Evolutionary conservation across 345 rosid genomes (phyloP).

Genomic region (Gynandropsis gynandra): DNA sequence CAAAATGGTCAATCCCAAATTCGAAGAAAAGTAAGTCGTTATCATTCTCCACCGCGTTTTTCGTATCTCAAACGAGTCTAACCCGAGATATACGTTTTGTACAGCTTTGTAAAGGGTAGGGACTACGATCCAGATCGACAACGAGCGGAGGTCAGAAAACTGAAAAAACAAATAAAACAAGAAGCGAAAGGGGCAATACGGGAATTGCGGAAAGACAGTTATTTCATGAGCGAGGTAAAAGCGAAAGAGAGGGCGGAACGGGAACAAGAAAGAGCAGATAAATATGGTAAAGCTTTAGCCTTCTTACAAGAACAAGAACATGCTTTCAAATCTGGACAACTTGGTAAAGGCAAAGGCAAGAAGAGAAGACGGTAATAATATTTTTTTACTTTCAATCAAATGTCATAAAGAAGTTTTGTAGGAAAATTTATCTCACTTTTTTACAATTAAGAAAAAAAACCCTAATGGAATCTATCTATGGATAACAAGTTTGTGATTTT

Average conservation of each 20-base stretch:
- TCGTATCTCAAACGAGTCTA: too few species aligned
- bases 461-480: too few species aligned
- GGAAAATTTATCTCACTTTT: too few species aligned
- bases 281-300: constrained; percentile 58
- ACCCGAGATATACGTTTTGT: constrained; percentile 24
- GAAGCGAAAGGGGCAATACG: constrained; percentile 76
- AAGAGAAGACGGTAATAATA: constrained; percentile 27
- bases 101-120: constrained; percentile 82
- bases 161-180: constrained; percentile 43
- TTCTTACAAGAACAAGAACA: constrained; percentile 92
- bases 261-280: constrained; percentile 63
- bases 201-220: constrained; percentile 73
- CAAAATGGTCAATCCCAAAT: constrained; percentile 67
- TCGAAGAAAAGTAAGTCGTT: constrained; percentile 59
- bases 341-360: constrained; percentile 59
- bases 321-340: constrained; percentile 80
- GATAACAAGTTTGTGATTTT: too few species aligned
- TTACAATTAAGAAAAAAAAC: too few species aligned
- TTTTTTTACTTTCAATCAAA: too few species aligned
- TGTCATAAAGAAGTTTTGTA: too few species aligned
- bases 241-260: constrained; percentile 43
- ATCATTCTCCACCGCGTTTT: constrained; percentile 1
- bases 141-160: constrained; percentile 56
- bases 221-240: constrained; percentile 37
- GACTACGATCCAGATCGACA: constrained; percentile 92